phyloP scores from a whole-genome alignment of 2,329 filamentous ascomycete genomes.

The Trichoderma hamatum region DNA sequence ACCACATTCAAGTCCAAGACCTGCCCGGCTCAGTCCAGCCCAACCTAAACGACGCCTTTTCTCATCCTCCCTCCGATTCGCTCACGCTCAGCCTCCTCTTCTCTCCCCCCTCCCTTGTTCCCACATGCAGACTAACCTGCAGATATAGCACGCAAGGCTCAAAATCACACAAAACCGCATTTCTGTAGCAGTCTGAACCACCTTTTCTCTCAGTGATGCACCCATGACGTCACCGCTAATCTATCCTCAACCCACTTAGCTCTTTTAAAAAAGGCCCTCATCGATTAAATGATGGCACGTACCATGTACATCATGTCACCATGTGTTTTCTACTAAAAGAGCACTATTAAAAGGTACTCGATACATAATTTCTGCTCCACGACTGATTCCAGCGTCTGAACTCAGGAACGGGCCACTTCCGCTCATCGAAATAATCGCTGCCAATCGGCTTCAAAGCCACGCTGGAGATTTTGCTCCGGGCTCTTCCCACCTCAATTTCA shows the following conservation, averaged over 20 bases:
- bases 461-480: constrained; percentile 23
- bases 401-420: constrained; percentile 21
- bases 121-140: neutral
- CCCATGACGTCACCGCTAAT: constrained; percentile 16
- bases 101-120: neutral
- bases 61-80: neutral
- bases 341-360: neutral
- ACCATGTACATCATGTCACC: neutral
- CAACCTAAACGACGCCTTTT: neutral
- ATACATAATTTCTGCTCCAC: neutral
- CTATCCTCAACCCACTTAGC: constrained; percentile 6
- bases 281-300: neutral
- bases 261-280: neutral
- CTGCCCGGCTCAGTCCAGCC: neutral
- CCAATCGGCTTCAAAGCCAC: constrained; percentile 22
- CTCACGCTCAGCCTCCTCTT: neutral
- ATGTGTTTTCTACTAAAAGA: neutral
- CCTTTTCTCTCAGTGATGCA: neutral
- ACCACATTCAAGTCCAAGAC: neutral
- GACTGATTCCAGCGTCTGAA: neutral
- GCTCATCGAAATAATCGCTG: constrained; percentile 26
- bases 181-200: neutral
- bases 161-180: neutral
- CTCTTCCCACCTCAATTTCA: neutral
- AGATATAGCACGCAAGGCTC: neutral